These are phyloP conservation scores for Globisporangium viniferum DNA, from an alignment of 352 stramenopile species.

Conservation along the genomic window DNA sequence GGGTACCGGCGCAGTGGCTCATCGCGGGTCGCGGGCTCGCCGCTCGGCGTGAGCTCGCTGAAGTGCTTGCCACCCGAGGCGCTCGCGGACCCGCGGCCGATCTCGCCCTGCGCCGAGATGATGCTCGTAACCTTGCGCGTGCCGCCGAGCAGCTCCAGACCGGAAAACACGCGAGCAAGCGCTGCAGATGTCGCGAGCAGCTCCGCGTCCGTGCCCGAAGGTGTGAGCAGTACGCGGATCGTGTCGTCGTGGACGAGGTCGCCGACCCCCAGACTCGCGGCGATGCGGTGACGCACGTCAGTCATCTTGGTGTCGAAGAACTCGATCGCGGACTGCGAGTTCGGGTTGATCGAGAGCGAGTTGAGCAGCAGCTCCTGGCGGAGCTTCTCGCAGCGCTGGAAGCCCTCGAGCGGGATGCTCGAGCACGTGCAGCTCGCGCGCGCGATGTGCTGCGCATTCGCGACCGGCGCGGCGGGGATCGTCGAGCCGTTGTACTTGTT, in stretches of 20 bases:
- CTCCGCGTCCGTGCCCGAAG: slow-evolving; percentile 86
- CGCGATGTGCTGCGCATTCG: slow-evolving; percentile 49
- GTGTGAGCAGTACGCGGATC: slow-evolving; percentile 66
- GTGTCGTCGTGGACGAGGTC: slow-evolving; percentile 50
- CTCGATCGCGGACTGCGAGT: slow-evolving; percentile 58
- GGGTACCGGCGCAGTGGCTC: slow-evolving; percentile 59
- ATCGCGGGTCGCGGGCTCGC: slow-evolving; percentile 38
- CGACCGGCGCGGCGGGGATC: slow-evolving; percentile 28
- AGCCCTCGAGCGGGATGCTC: slow-evolving; percentile 64
- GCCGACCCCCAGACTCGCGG: slow-evolving; percentile 46
- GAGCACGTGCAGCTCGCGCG: slow-evolving; percentile 86
- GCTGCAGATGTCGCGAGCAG: slow-evolving; percentile 72
- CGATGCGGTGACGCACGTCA: slow-evolving; percentile 48
- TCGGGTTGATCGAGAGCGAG: slow-evolving; percentile 79
- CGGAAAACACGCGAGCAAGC: slow-evolving; percentile 57
- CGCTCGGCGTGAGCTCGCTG: slow-evolving; percentile 73
- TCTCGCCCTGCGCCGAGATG: slow-evolving; percentile 80
- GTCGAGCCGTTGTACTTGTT: slow-evolving; percentile 90
- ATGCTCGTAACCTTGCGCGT: slow-evolving; percentile 74
- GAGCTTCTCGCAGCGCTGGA: slow-evolving; percentile 60
- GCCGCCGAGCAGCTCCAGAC: slow-evolving; percentile 32
- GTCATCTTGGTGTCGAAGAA: slow-evolving; percentile 75
- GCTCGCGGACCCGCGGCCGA: slow-evolving; percentile 73
- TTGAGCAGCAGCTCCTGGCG: slow-evolving; percentile 76
- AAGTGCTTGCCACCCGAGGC: slow-evolving; percentile 81